Evolutionary conservation across 2,329 filamentous ascomycete genomes (phyloP), one percentile per base, ranked within the genome.

Genomic region (Phaeomoniella chlamydospora): DNA sequence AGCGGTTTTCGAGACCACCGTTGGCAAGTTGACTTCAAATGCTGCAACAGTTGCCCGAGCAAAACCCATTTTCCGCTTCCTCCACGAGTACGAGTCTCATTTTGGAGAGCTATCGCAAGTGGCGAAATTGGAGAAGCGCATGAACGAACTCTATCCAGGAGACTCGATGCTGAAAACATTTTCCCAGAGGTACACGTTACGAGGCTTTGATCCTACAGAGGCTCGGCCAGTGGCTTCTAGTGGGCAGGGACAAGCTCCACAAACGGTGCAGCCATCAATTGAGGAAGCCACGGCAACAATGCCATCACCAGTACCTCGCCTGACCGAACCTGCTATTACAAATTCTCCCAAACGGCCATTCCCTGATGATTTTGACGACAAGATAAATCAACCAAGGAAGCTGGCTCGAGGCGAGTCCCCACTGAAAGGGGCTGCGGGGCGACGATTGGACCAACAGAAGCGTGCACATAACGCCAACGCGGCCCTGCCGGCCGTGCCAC

Each of bases 81-180:
- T 98, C 55, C 88, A 98, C 59, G 80, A 87, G 47, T 94, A 93
- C 53, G 90, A 98, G 61, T 87, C 86, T 9, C 78, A 86, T 44
- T 98, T 87, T 50, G 90, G 92, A 38, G 90, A 98, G 53, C 70
- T 96, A 4, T 75, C 81, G 4, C 87, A 96, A 49, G 85, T 98
- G 37, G 75, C 77, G 44, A 90, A 92, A 53, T 68, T 98, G 12
- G 92, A 98, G 57, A 80, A 79, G 49, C 77, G 90, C 33, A 96
- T 98, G 86, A 72, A 74, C 15, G 86, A 94, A 50, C 68, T 94
- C n/a, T 98, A 85, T 56, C 87, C 87, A 0, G 77, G 87, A 39
- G 88, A 94, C 49, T 79, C 85, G 3, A 77, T 73, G 38, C 67
- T 94, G 29, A 62, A 68, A 11, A 74, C 76, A 41, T 96, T 94